These are phyloP conservation scores for Talaromyces wortmannii DNA, from an alignment of 495 filamentous ascomycete species.

Conservation along the genomic window DNA sequence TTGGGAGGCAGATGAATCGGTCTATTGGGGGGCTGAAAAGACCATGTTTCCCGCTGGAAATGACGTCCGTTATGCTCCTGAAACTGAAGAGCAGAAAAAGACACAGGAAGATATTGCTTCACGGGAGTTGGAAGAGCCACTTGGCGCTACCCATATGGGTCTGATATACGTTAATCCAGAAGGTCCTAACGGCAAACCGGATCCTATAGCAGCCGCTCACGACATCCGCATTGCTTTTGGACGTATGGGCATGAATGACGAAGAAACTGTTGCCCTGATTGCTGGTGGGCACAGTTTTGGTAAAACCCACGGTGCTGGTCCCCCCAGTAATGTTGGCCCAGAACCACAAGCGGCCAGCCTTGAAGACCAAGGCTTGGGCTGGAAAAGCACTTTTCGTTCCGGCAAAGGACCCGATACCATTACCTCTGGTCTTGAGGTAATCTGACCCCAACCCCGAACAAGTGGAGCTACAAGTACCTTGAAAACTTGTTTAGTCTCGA, in stretches of 20 bases:
- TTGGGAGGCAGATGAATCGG: constrained; percentile 63
- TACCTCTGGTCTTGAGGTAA: constrained; percentile 67
- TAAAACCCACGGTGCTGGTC: constrained; percentile 66
- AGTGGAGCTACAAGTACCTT: constrained; percentile 61
- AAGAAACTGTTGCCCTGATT: constrained; percentile 69
- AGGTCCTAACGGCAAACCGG: constrained; percentile 60
- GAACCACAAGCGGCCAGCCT: constrained; percentile 57
- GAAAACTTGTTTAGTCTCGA: constrained; percentile 69
- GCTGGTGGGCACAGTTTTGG: constrained; percentile 70
- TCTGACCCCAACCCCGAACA: constrained; percentile 64
- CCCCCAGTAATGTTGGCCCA: constrained; percentile 47
- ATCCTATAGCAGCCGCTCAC: constrained; percentile 56
- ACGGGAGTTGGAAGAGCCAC: constrained; percentile 54
- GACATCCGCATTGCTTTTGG: constrained; percentile 67
- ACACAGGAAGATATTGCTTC: constrained; percentile 47
- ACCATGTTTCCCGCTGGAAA: too few relatives aligned
- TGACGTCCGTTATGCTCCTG: too few relatives aligned
- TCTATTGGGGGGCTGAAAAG: constrained; percentile 64
- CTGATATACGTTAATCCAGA: constrained; percentile 75
- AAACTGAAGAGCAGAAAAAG: too few relatives aligned
- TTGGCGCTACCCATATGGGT: constrained; percentile 66
- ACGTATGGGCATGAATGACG: constrained; percentile 74
- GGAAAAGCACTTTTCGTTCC: constrained; percentile 48
- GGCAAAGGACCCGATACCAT: constrained; percentile 62
- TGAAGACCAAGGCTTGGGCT: constrained; percentile 61